phyloP scores from a whole-genome alignment of 2,329 filamentous ascomycete species.

The Penicillium aurantiogriseum region DNA sequence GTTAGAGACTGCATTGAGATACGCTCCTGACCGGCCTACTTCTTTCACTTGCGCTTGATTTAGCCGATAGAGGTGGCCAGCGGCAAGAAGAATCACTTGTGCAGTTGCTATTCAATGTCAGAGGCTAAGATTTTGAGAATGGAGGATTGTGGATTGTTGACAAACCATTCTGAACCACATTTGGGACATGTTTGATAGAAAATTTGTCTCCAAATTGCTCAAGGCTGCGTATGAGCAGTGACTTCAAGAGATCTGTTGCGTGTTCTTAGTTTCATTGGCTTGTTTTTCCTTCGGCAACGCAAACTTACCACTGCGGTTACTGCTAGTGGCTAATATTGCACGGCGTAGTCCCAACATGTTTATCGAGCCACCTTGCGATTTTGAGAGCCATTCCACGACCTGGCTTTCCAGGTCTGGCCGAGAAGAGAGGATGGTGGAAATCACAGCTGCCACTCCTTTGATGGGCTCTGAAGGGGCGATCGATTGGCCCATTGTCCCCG shows the following conservation, averaged over 20 bases:
- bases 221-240: constrained; percentile 65
- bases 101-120: constrained; percentile 63
- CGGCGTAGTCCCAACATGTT: constrained; percentile 65
- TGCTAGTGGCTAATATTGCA: constrained; percentile 61
- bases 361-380: constrained; percentile 64
- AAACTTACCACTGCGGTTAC: constrained; percentile 49
- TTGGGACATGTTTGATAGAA: constrained; percentile 79
- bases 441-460: constrained; percentile 58
- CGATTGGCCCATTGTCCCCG: constrained; percentile 12
- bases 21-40: constrained; percentile 68
- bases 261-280: constrained; percentile 3
- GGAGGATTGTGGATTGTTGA: neutral
- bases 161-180: constrained; percentile 79
- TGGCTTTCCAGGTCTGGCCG: constrained; percentile 53
- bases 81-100: constrained; percentile 73
- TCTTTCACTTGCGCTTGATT: constrained; percentile 66
- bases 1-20: constrained; percentile 80
- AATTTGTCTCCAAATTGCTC: constrained; percentile 78
- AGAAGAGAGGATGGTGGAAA: constrained; percentile 52
- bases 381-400: constrained; percentile 64
- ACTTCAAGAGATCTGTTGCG: constrained; percentile 37
- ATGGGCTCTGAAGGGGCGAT: constrained; percentile 38
- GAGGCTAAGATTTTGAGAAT: neutral
- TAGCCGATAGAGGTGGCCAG: constrained; percentile 70
- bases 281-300: neutral